A percentile compares a stretch with the other conserved stretches of the same genome.
phyloP scores from a whole-genome alignment of 805 yeast species.

The Kuraishia floccosa region DNA sequence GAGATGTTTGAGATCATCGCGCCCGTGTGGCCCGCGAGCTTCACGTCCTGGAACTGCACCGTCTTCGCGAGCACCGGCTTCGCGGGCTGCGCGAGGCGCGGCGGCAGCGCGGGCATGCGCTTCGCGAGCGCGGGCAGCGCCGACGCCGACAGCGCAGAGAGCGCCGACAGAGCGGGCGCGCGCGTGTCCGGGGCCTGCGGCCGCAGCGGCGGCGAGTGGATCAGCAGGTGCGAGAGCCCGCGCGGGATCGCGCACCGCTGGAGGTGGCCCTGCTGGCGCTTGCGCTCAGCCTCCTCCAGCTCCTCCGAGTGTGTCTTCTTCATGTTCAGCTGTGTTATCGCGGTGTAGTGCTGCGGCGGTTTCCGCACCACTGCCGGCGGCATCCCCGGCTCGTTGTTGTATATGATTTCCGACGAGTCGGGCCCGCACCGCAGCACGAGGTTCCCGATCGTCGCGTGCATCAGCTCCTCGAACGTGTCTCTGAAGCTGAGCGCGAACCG shows the following conservation, averaged over 20 bases:
- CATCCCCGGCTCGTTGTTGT: conserved; percentile 34
- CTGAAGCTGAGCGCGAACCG: conserved; percentile 50
- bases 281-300: conserved; percentile 35
- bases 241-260: conserved; percentile 43
- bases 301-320: conserved; percentile 22
- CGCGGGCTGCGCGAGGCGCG: background rate
- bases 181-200: too few relatives aligned
- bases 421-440: conserved; percentile 54
- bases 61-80: background rate
- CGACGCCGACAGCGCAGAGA: conserved; percentile 3
- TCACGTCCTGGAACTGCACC: background rate
- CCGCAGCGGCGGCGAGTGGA: conserved; percentile 10
- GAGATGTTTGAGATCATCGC: conserved; percentile 52
- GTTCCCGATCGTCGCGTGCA: conserved; percentile 54
- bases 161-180: too few relatives aligned
- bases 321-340: conserved; percentile 17
- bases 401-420: conserved; percentile 45
- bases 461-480: conserved; percentile 57
- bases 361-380: conserved; percentile 49
- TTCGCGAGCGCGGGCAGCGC: too few relatives aligned
- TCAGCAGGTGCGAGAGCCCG: conserved; percentile 37
- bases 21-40: conserved; percentile 34
- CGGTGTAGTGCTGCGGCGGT: conserved; percentile 23
- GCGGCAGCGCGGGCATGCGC: background rate
- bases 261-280: conserved; percentile 35